A percentile compares a stretch with the other conserved stretches of the same genome.
Conservation (phyloP, 1,139 yeast species). For the Debaryomyces subglobosus region DNA sequence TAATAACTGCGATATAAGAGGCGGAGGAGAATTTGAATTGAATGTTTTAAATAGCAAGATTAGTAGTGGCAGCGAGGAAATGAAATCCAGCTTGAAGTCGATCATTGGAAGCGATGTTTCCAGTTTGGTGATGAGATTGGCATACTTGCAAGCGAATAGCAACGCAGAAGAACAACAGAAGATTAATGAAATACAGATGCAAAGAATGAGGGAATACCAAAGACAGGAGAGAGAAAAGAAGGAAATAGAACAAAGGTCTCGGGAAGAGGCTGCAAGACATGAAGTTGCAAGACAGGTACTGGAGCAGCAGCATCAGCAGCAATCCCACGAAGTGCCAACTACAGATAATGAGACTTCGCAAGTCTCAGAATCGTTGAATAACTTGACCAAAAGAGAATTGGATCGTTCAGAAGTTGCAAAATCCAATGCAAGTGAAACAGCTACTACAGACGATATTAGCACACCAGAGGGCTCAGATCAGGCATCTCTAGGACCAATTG, state of each 20-base stretch:
- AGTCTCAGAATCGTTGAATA: background rate
- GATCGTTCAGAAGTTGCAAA: background rate
- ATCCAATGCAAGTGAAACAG: background rate
- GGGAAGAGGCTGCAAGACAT: background rate
- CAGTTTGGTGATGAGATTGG: conserved; percentile 26
- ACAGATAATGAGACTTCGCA: background rate
- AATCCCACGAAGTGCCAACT: background rate
- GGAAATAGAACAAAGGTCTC: background rate
- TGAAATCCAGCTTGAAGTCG: conserved; percentile 14
- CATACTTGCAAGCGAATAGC: conserved; percentile 13
- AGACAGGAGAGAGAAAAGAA: conserved; percentile 1
- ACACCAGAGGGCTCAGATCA: background rate
- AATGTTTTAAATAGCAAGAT: conserved; percentile 11
- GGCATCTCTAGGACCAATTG: background rate
- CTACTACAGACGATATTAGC: background rate
- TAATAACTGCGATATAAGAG: conserved; percentile 8
- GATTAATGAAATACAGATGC: conserved; percentile 8
- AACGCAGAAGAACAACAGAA: conserved; percentile 13
- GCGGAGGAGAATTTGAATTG: conserved; percentile 10
- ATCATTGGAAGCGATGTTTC: conserved; percentile 19
- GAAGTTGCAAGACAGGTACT: background rate
- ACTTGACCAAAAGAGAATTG: background rate
- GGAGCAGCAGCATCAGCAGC: background rate
- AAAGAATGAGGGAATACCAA: conserved; percentile 9
- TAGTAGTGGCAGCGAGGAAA: conserved; percentile 3